These are phyloP conservation scores for Aspergillus funiculosus DNA, from an alignment of 495 filamentous ascomycete genomes.

Conservation along the genomic window DNA sequence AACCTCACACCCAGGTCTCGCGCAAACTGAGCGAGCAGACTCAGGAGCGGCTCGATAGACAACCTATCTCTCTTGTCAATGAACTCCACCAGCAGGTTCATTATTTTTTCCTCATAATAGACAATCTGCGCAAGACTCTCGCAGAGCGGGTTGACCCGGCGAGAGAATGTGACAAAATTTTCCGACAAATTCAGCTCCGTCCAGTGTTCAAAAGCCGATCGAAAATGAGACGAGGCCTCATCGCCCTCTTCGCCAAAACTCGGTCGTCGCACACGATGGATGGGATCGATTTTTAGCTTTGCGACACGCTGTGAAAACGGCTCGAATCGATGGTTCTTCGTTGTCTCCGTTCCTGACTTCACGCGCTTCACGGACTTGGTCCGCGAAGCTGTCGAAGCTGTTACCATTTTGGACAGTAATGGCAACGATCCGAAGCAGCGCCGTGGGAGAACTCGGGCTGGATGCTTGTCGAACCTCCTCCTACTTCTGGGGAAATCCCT, in stretches of 20 bases:
- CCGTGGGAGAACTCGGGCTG: constrained; percentile 27
- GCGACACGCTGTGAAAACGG: constrained; percentile 88
- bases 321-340: constrained; percentile 82
- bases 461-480: too few species aligned
- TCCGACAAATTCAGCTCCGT: constrained; percentile 80
- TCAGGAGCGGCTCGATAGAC: constrained; percentile 78
- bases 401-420: constrained; percentile 41
- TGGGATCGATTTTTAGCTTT: constrained; percentile 88
- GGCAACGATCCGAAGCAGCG: constrained; percentile 25
- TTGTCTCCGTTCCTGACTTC: constrained; percentile 61
- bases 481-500: too few species aligned
- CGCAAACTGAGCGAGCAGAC: constrained; percentile 80
- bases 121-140: constrained; percentile 88
- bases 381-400: constrained; percentile 58
- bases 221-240: constrained; percentile 72
- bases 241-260: constrained; percentile 69
- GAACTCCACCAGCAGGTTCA: constrained; percentile 67
- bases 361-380: constrained; percentile 56
- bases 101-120: constrained; percentile 78
- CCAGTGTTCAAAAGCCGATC: constrained; percentile 79
- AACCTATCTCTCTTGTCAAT: constrained; percentile 69
- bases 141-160: constrained; percentile 66
- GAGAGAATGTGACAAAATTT: constrained; percentile 66
- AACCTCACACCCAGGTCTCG: constrained; percentile 86
- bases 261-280: constrained; percentile 75